Percentiles rank a stretch among this genome's conserved stretches.
phyloP scores from a whole-genome alignment of 208 protist genomes.

The Wallacemonas collosoma region DNA sequence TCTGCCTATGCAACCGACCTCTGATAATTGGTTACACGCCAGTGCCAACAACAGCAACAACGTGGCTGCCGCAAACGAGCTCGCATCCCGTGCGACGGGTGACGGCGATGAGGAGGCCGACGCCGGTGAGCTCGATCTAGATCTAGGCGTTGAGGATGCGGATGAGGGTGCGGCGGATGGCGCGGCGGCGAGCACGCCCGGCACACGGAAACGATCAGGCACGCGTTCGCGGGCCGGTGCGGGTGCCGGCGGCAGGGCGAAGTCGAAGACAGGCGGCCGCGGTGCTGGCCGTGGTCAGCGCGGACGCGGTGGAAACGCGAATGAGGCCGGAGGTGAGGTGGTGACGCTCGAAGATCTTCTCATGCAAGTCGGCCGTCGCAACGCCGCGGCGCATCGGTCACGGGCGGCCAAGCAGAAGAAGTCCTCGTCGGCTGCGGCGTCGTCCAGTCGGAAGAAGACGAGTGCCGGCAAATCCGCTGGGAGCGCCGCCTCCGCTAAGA shows the following conservation, averaged over 20 bases:
- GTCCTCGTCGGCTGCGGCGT: not conserved
- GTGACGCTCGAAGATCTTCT: conserved; percentile 13
- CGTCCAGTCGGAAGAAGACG: conserved; percentile 4
- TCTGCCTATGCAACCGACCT: not conserved
- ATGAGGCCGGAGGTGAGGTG: conserved; percentile 6
- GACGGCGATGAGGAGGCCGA: conserved; percentile 18
- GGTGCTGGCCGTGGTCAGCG: conserved; percentile 11
- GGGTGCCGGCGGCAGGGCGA: conserved; percentile 19
- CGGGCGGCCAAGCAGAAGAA: not conserved
- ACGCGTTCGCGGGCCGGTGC: too few species aligned
- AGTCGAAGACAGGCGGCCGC: conserved; percentile 15
- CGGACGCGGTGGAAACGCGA: not conserved
- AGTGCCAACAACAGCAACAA: not conserved
- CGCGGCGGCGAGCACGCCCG: not conserved
- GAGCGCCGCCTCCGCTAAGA: not conserved
- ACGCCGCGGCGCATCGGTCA: not conserved
- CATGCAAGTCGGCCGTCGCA: conserved; percentile 3
- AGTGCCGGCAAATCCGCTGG: not conserved
- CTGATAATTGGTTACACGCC: not conserved
- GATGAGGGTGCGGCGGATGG: conserved; percentile 3
- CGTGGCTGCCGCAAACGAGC: not conserved
- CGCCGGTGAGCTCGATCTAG: conserved; percentile 17
- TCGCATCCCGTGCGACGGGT: not conserved
- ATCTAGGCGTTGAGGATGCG: conserved; percentile 2
- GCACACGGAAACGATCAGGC: too few species aligned